Evolutionary conservation across 306 rosid species (phyloP).

Genomic region (Rosa rugosa): DNA sequence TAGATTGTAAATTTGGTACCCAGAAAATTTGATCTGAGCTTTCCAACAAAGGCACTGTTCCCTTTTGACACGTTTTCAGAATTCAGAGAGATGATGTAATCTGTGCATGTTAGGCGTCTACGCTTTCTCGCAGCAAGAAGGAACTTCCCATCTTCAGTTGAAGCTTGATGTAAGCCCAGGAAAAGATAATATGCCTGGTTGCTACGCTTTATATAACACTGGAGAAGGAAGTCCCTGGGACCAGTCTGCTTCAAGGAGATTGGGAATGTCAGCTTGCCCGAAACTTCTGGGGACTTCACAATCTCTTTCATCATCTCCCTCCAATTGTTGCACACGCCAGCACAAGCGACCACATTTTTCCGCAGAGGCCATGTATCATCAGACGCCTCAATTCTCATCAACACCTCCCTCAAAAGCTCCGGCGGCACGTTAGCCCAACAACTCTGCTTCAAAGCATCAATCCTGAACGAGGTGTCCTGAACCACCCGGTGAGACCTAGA

Average conservation of each 20-base stretch:
- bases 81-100: conserved; percentile 77
- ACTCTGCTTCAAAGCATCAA: conserved; percentile 79
- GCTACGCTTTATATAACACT: conserved; percentile 69
- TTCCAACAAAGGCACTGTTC: conserved; percentile 78
- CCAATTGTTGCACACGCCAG: conserved; percentile 93
- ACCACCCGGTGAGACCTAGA: conserved; percentile 75
- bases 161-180: conserved; percentile 62
- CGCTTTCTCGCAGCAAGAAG: conserved; percentile 91
- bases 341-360: conserved; percentile 73
- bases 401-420: conserved; percentile 86
- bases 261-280: conserved; percentile 83
- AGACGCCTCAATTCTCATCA: conserved; percentile 79
- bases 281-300: conserved; percentile 73
- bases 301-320: conserved; percentile 79
- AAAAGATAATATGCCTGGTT: conserved; percentile 66
- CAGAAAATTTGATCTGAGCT: conserved; percentile 87
- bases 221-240: conserved; percentile 65
- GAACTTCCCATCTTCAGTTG: conserved; percentile 81
- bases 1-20: conserved; percentile 81
- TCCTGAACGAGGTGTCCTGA: conserved; percentile 32
- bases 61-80: conserved; percentile 67
- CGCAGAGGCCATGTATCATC: conserved; percentile 81
- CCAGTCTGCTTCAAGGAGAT: conserved; percentile 93
- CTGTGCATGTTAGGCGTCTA: conserved; percentile 83
- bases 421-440: conserved; percentile 94